Evolutionary conservation across 2,329 filamentous ascomycete genomes (phyloP), one percentile per base, ranked within the genome.

Genomic region (Penicillium polonicum): DNA sequence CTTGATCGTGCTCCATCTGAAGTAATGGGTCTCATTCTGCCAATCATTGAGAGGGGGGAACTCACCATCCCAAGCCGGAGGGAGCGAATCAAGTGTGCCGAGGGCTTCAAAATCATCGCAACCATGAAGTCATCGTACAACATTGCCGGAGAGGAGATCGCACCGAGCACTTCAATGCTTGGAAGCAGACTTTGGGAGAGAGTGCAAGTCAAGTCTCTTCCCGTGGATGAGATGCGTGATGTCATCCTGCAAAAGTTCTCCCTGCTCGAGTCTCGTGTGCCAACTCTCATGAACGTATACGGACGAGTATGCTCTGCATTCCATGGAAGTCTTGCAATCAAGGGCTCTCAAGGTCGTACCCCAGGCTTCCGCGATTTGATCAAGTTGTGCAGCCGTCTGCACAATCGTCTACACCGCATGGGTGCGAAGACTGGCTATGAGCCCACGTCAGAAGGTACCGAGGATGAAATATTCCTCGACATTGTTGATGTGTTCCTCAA

Each of bases 1-100:
- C 82, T 99, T 41, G 92, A 99, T 72, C 87, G 93, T 61, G 94
- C 94, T 12, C 94, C 95, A 5, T 93, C 91, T 64, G 94, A 99
- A 74, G 90, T 99, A 48, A 87, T 99, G 73, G 96, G 93, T 72
- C 92, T 92, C 15, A 83, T 99, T 29, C 81, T 99, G 27, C 94
- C 95, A 10, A 82, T 99, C 9, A 92, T 99, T 59, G 94, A 99
- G 75, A 86, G 90, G 59, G 87, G 91, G n/a, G 91, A 97, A 72
- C 83, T 99, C 15, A 81, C 95, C 4, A 92, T 99, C 31, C 91
- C 94, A 0, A 95, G 88, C 66, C 87, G 93, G 58, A 92, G 91
- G 55, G 92, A 97, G 77, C 88, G 83, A 5, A 87, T 99, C 49
- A 85, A 86, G 69, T 94, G 94, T 52, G 86, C 90, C 1, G 86